Base-by-base conservation (phyloP, 495 filamentous ascomycete genomes). In the Podospora pseudocomata region DNA sequence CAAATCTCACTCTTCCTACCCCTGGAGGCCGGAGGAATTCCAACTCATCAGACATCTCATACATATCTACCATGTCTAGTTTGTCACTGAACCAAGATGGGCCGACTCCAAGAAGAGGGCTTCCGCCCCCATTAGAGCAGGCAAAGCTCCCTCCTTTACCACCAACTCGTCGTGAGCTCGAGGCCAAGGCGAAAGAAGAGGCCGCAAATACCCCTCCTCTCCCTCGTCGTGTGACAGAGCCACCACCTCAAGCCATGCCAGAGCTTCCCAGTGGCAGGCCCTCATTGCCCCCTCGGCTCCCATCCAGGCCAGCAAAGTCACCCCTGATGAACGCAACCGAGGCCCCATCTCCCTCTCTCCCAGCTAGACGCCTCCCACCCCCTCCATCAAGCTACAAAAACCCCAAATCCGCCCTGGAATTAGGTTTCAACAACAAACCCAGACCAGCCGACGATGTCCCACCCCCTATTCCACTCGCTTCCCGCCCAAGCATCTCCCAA, bases 111-210 rank as follows among this genome's bases (percentile, higher is more conserved):
- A 49, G 39, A 39, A 75, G 84, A 66, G 81, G 80, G 20, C 73
- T 86, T 13, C 81, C 85, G 0, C 84, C 85, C 1, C 64, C 83
- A 0, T 71, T 85, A 11, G 83, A 84, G 27, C 76, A 81, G 64
- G 79, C 84, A 6, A 83, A 81, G 34, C 77, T 87, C 0, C 84
- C 85, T 0, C 83, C 80, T 19, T 74, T 87, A 7, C 82, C 80
- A 0, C 81, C 81, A 4, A 80, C 78, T 4, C 73, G 80, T 66
- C 78, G 77, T 23, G 82, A 83, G 60, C 72, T 75, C 9, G 82
- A 85, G 60, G 82, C 81, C n/a, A 78, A 78, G 64, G 79, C 80
- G 9, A 79, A 72, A 59, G 79, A 80, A 64, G 73, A 79, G 60
- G 72, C 67, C 15, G 65, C 64, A 18, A 59, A 62, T 11, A 20